Evolutionary conservation across 2,329 filamentous ascomycete species (phyloP), one percentile per base, ranked within the genome.

Genomic region (Epichloe sp.): DNA sequence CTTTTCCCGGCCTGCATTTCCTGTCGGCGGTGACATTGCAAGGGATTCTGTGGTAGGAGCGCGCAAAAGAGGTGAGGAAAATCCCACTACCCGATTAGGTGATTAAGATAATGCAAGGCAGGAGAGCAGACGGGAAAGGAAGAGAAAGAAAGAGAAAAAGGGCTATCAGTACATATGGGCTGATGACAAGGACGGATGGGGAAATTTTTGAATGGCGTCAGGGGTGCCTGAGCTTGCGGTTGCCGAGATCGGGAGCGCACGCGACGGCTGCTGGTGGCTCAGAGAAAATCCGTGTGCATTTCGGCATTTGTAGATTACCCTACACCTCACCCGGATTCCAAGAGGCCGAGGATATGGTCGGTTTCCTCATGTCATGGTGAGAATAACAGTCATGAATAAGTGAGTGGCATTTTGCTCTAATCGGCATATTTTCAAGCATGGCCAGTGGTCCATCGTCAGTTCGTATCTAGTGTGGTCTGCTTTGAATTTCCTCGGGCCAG

Each of bases 11-110:
- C 68, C 69, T 58, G 65, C 63, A 60, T 70, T 67, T 60, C 67
- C 65, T 21, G 68, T 64, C 42, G 73, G 64, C 54, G 83, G 80
- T 65, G 83, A 84, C 82, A 86, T 82, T 52, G 59, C 70, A 58
- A 38, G 11, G 21, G n/a, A 17, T 40, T 50, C 3, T 47, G 19
- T 46, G 43, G 40, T 52, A 42, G 37, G n/a, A 36, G 36, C 49
- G 36, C 21, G 21, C 21, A 14, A 31, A 23, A n/a, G 23, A 44
- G 26, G 26, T 19, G 17, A 44, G 38, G 26, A 44, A 23, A 51
- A 42, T 50, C 37, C 44, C 48, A 37, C 44, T 45, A 19, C 10
- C n/a, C 49, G 31, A 43, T 41, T 14, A 34, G 15, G 15, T 26
- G 6, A 5, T 15, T 12, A 15, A n/a, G 6, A 14, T n/a, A 12